Base-by-base conservation (phyloP, 495 filamentous ascomycete species). In the Cercophora sp. region DNA sequence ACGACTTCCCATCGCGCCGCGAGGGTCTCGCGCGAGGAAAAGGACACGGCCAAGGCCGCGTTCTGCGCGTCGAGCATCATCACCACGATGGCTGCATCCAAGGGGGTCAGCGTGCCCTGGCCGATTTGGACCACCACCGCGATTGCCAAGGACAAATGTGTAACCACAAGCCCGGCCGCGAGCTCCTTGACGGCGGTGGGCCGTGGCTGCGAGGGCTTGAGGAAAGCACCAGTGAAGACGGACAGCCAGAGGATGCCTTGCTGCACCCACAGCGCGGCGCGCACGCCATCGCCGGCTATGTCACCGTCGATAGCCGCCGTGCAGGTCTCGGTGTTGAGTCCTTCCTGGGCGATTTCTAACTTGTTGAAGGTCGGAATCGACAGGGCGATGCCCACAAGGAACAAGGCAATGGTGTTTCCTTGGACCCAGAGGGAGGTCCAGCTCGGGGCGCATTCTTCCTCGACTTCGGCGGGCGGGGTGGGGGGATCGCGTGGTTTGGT, bases 31-130 rank as follows among this genome's bases (percentile, higher is more conserved):
- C 56, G 58, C 1, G 60, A 57, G 0, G 52, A 57, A 3, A 63
- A 31, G 15, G 58, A 51, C 10, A 63, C 55, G 16, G 60, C 52
- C 19, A 63, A 46, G 9, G 53, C 55, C 9, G 46, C 54, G 15
- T 52, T 53, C 39, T 63, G 60, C 8, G 60, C 56, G 40, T 63
- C 60, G 11, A 63, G 60, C 13, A 63, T 57, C 31, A 63, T 44
- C 1, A 54, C 36, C 3, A 53, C 60, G 6, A 63, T 37, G 27
- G 58, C 52, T 4, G 60, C 60, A 31, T 63, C 60, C 24, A 63
- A 49, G 13, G 60, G 56, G 8, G 60, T 59, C n/a, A 63, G 39
- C 25, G 52, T 56, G 6, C 42, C 15, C 20, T 54, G 51, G 9
- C 46, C 52, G 19, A 57, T 36, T 2, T 55, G 60, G 3, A 63